Evolutionary conservation across 2,329 filamentous ascomycete species (phyloP), one percentile per base, ranked within the genome.

Genomic region (Acrocalymma vagum): DNA sequence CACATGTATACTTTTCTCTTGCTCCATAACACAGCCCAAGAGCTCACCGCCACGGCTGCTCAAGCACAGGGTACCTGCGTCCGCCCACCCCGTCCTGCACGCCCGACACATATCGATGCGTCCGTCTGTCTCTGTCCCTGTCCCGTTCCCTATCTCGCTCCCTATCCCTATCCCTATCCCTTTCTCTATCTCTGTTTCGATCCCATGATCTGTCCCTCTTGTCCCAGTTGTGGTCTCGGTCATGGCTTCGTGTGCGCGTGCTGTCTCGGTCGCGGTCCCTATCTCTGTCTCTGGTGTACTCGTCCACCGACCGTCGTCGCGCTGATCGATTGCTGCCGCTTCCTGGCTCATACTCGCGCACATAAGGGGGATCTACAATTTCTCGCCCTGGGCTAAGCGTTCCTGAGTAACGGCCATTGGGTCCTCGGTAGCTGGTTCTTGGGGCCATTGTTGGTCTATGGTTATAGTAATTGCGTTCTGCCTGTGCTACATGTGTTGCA

Each of bases 401-500:
- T 11, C 41, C 39, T 3, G 49, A n/a, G n/a, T n/a, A n/a, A n/a
- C n/a, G n/a, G n/a, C n/a, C n/a, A 45, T 3, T 51, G 45, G 7
- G 41, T 32, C 2, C 57, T 21, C 56, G 48, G 45, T 68, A 65
- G 20, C 52, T 61, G 2, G 54, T 38, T 7, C 63, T 41, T 10
- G 55, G 36, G 0, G 62, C 49, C 55, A 67, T 55, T 2, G 46
- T 30, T 2, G 66, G 65, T 13, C 64, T 42, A 4, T 54, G 45
- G 6, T 64, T 61, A 32, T 68, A 62, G 45, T 67, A 62, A 17
- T 58, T 62, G 1, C 60, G 55, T 42, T 72, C 62, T 22, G 70
- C 38, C 17, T 71, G 66, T 6, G 73, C 72, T 4, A 76, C 67
- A 11, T 73, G 72, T 1, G 73, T 73, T 4, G 76, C 76, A 44